These are phyloP conservation scores for Euryodendron excelsum DNA, from an alignment of 148 eudicot species.

Conservation along the genomic window DNA sequence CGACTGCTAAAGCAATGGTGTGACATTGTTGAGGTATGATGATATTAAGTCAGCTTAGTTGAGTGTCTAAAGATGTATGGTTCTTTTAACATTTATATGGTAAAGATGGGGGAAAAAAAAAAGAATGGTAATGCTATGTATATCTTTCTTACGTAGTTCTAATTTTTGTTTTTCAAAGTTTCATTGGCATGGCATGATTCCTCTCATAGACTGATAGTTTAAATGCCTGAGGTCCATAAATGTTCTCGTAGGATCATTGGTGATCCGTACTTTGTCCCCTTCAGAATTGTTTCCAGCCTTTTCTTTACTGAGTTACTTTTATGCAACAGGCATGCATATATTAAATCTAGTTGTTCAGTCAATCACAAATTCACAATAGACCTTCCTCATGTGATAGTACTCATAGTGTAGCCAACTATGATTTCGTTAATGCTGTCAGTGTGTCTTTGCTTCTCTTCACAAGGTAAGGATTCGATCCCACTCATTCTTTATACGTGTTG, in stretches of 20 bases:
- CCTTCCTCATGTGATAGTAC: not conserved
- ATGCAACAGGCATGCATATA: not conserved
- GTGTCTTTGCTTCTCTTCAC: not conserved
- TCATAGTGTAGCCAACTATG: not conserved
- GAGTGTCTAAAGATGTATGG: not conserved
- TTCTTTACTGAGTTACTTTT: not conserved
- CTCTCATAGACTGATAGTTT: not conserved
- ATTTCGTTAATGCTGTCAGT: not conserved
- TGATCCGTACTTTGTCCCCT: not conserved
- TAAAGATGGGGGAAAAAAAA: not conserved
- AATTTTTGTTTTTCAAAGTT: not conserved
- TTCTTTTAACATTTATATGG: not conserved
- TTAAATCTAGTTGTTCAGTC: not conserved
- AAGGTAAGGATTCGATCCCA: not conserved
- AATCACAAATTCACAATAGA: not conserved
- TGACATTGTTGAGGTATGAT: constrained; percentile 72
- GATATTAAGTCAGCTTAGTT: not conserved
- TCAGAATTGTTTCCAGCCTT: no score
- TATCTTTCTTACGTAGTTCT: not conserved
- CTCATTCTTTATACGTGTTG: not conserved
- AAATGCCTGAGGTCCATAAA: no score
- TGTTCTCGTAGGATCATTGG: no score
- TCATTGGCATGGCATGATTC: no score
- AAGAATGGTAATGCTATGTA: not conserved
- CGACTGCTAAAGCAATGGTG: constrained; percentile 89